Evolutionary conservation across 2,329 filamentous ascomycete species (phyloP).

Genomic region (Colletotrichum sansevieriae): DNA sequence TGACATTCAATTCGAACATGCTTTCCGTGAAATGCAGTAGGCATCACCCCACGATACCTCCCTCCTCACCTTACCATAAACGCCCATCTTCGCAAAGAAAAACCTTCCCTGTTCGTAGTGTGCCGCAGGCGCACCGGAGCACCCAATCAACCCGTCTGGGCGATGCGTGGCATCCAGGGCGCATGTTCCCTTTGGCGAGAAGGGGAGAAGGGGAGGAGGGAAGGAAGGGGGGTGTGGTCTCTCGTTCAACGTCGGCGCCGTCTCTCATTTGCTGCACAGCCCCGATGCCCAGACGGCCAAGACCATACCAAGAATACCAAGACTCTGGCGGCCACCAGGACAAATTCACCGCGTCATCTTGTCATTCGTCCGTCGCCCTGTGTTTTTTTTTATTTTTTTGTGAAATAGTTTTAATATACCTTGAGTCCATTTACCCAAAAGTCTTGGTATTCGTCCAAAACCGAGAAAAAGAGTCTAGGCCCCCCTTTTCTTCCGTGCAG

Average conservation of each 20-base stretch:
- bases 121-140: background rate
- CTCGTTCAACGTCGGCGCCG: conserved; percentile 14
- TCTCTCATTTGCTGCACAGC: conserved; percentile 43
- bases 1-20: background rate
- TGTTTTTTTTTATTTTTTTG: background rate
- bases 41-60: background rate
- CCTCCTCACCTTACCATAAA: background rate
- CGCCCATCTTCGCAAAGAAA: background rate
- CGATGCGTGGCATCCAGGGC: background rate
- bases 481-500: conserved; percentile 13
- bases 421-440: conserved; percentile 5
- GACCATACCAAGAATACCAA: conserved; percentile 43
- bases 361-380: background rate
- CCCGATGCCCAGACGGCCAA: conserved; percentile 43
- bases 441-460: conserved; percentile 10
- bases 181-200: conserved; percentile 14
- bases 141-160: conserved; percentile 9
- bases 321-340: conserved; percentile 41
- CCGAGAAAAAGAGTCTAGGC: conserved; percentile 9
- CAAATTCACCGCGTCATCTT: conserved; percentile 42
- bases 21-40: background rate
- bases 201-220: background rate
- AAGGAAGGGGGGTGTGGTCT: background rate
- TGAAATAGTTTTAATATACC: background rate
- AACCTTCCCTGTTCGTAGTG: background rate